Evolutionary conservation across 1,139 yeast genomes (phyloP).

Genomic region (Blastobotrys elegans): DNA sequence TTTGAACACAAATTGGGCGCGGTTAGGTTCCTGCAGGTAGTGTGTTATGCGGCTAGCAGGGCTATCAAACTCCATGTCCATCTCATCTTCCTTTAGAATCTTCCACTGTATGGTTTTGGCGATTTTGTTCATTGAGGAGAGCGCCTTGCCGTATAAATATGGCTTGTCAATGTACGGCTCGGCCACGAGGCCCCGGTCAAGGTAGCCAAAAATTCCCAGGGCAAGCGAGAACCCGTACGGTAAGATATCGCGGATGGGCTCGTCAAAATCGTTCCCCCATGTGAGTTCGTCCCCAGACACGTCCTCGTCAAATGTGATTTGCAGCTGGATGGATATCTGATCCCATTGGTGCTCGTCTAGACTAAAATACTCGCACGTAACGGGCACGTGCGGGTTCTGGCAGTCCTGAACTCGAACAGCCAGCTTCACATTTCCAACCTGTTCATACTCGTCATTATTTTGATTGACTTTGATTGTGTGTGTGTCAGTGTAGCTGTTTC

Average conservation of each 20-base stretch:
- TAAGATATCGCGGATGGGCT: constrained; percentile 54
- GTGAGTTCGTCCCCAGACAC: constrained; percentile 49
- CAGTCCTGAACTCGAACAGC: constrained; percentile 25
- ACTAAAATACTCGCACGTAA: constrained; percentile 24
- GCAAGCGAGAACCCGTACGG: constrained; percentile 61
- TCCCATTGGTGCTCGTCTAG: constrained; percentile 23
- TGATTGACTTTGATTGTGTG: constrained; percentile 6
- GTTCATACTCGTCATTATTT: neutral
- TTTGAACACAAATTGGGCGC: constrained; percentile 32
- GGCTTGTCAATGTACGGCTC: constrained; percentile 58
- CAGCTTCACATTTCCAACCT: constrained; percentile 16
- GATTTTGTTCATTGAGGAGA: constrained; percentile 48
- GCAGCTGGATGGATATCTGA: constrained; percentile 31
- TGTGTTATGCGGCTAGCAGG: constrained; percentile 28
- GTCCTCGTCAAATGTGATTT: constrained; percentile 31
- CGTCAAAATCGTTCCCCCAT: constrained; percentile 66
- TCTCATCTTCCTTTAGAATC: constrained; percentile 11
- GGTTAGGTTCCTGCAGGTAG: constrained; percentile 31
- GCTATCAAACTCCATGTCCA: neutral
- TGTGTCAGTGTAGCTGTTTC: neutral
- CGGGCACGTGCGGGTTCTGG: neutral
- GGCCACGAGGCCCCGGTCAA: constrained; percentile 61
- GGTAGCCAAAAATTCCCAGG: constrained; percentile 39
- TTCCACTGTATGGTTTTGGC: constrained; percentile 4
- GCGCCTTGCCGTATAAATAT: constrained; percentile 56